Percentiles rank a stretch among this genome's conserved stretches.
phyloP scores from a whole-genome alignment of 805 yeast genomes.

The Teunomyces pallodes region DNA sequence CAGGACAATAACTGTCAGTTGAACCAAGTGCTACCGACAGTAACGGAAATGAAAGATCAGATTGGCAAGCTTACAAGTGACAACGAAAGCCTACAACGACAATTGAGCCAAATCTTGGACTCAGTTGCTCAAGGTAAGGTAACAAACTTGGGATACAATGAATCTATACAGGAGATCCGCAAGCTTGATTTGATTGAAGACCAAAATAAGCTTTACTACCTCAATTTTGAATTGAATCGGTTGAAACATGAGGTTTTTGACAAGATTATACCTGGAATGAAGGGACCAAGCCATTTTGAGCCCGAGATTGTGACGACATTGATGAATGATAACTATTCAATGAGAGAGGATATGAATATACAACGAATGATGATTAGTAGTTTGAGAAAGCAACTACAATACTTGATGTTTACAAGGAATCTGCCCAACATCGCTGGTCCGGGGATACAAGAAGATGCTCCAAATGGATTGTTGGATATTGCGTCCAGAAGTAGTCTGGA shows the following conservation, averaged over 20 bases:
- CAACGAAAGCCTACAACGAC: constrained; percentile 40
- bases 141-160: constrained; percentile 48
- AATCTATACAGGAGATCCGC: constrained; percentile 46
- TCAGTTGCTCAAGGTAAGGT: constrained; percentile 49
- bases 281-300: constrained; percentile 21
- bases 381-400: constrained; percentile 51
- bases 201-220: constrained; percentile 28
- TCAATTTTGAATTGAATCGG: constrained; percentile 44
- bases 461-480: constrained; percentile 23
- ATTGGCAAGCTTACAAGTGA: constrained; percentile 30
- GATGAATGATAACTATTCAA: constrained; percentile 35
- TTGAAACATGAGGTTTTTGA: constrained; percentile 42
- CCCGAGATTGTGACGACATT: constrained; percentile 26
- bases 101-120: constrained; percentile 44
- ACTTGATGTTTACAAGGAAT: constrained; percentile 43
- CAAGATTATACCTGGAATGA: constrained; percentile 33
- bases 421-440: constrained; percentile 14
- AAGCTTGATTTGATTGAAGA: constrained; percentile 17
- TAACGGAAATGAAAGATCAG: constrained; percentile 20
- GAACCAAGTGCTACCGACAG: constrained; percentile 26
- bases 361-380: constrained; percentile 46
- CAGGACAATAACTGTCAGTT: constrained; percentile 31
- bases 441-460: constrained; percentile 5
- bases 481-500: constrained; percentile 30
- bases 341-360: constrained; percentile 47